phyloP scores from a whole-genome alignment of 2,329 filamentous ascomycete species.

The Colletotrichum tabaci region DNA sequence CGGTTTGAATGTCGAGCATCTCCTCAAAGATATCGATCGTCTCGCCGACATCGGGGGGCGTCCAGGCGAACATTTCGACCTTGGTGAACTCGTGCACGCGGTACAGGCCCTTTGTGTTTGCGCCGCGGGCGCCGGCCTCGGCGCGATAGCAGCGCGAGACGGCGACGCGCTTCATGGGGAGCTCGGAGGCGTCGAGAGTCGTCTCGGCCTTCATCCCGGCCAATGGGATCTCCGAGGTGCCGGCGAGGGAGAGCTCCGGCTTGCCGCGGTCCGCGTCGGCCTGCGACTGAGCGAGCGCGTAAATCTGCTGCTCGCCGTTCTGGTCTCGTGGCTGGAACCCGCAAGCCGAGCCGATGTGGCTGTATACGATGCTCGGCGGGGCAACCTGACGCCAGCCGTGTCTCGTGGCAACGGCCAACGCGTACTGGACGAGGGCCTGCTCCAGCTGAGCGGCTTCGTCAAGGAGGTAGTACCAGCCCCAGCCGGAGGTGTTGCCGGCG shows the following conservation, averaged over 20 bases:
- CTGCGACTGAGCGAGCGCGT: conserved; percentile 78
- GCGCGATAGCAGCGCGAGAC: conserved; percentile 95
- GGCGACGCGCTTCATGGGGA: conserved; percentile 86
- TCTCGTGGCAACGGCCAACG: conserved; percentile 79
- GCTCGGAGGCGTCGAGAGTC: conserved; percentile 73
- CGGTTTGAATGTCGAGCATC: conserved; percentile 88
- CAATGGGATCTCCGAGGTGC: conserved; percentile 94
- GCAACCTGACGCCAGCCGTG: conserved; percentile 85
- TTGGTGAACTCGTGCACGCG: conserved; percentile 99
- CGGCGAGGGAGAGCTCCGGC: conserved; percentile 83
- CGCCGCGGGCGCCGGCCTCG: conserved; percentile 91
- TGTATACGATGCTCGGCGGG: conserved; percentile 92
- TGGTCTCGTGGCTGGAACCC: conserved; percentile 95
- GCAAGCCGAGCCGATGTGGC: conserved; percentile 89
- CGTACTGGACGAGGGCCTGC: conserved; percentile 91
- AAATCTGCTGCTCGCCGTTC: conserved; percentile 93
- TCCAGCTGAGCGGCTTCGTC: conserved; percentile 95
- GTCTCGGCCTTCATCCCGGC: conserved; percentile 89
- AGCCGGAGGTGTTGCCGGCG: conserved; percentile 87
- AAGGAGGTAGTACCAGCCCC: conserved; percentile 98
- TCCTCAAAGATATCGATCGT: conserved; percentile 81
- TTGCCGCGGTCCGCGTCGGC: conserved; percentile 73
- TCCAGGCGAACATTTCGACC: conserved; percentile 98
- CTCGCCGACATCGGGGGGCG: conserved; percentile 67
- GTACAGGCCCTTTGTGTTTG: conserved; percentile 94